Evolutionary conservation across 306 rosid genomes (phyloP), one percentile per base, ranked within the genome.

Genomic region (Glycine tomentella): DNA sequence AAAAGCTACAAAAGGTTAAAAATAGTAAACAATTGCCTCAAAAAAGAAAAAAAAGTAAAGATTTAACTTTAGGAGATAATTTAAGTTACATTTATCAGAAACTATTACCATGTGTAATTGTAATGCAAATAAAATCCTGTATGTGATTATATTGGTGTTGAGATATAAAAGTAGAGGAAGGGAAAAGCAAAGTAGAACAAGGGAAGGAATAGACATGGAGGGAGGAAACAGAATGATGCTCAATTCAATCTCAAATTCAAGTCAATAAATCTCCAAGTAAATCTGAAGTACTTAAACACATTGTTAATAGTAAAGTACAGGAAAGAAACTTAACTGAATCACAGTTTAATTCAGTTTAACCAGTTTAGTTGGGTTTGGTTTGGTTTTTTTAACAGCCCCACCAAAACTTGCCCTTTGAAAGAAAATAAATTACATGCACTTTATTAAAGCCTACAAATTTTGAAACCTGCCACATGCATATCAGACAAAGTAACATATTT

Each of bases 181-280:
- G 46, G 51, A 55, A 70, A 49, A 36, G 63, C 42, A 59, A 8
- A 48, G 64, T 59, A 16, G 61, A 53, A 55, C 75, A 74, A 74
- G 16, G 64, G 75, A 73, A 62, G 49, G 72, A 65, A 69, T 52
- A 53, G 69, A 36, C 61, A 9, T 55, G 70, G 68, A 69, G 31
- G 17, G 20, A 49, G 51, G 71, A 74, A 56, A 69, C 65, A 58
- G 9, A 67, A 66, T 64, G 36, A 38, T 33, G 17, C 77, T 71
- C 72, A 59, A 70, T 70, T 59, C 62, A 48, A 53, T 55, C 50
- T 14, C 51, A 74, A 55, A 66, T 65, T 75, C 64, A 68, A 16
- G 69, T 67, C 71, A 59, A 69, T 59, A 76, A 82, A 59, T 69
- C 55, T 75, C 70, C 36, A 16, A 56, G 80, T 20, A 20, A 20